Percentiles rank a stretch among this genome's conserved stretches.
Conservation (phyloP, 768 basidiomycete species). For the Rhodocollybia butyracea region DNA sequence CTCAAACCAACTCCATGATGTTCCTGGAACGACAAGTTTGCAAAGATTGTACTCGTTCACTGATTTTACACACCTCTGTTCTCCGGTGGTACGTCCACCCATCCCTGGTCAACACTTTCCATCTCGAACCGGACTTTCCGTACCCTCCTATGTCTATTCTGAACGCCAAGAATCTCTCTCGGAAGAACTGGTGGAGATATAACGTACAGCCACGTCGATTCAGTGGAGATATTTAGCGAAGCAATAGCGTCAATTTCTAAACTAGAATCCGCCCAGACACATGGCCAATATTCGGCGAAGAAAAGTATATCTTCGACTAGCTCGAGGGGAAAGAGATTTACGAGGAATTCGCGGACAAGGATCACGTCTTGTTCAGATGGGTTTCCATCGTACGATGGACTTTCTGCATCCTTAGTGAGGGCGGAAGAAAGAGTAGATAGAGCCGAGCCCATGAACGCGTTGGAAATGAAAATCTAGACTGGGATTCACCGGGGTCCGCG, state of each 20-base stretch:
- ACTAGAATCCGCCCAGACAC: conserved; percentile 5
- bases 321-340: conserved; percentile 21
- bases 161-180: neutral
- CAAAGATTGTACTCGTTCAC: neutral
- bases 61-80: conserved; percentile 9
- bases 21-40: conserved; percentile 12
- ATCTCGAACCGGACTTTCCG: conserved; percentile 19
- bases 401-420: conserved; percentile 2
- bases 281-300: conserved; percentile 25
- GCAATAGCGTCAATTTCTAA: conserved; percentile 9
- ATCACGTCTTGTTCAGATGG: conserved; percentile 15
- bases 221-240: neutral
- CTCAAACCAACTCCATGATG: conserved; percentile 23
- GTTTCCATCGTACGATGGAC: conserved; percentile 6
- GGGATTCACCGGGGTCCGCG: neutral
- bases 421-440: conserved; percentile 3
- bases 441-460: conserved; percentile 4
- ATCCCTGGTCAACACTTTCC: conserved; percentile 22
- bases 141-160: conserved; percentile 11
- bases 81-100: conserved; percentile 11
- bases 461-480: too few relatives aligned
- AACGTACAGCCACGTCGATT: conserved; percentile 17
- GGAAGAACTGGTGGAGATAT: conserved; percentile 16
- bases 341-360: conserved; percentile 13
- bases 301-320: conserved; percentile 25